phyloP scores from a whole-genome alignment of 768 basidiomycete species.

The Cyclocybe aegerita region DNA sequence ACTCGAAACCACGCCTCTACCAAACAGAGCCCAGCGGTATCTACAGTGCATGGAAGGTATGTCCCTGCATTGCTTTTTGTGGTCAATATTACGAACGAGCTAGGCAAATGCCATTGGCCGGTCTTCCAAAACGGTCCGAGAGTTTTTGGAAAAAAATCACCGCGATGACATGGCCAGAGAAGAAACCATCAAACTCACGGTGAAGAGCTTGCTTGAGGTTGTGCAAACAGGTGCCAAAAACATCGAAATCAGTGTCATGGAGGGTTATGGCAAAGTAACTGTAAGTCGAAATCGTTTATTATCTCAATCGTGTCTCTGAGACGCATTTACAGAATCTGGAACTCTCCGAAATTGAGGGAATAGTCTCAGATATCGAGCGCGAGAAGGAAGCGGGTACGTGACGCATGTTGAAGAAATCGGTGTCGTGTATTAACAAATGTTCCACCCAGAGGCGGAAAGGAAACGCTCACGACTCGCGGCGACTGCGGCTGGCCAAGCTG shows the following conservation, averaged over 20 bases:
- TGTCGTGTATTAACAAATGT: not conserved
- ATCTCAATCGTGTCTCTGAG: not conserved
- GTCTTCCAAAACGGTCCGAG: slow-evolving; percentile 96
- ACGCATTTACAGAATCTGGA: slow-evolving; percentile 68
- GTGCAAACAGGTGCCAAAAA: slow-evolving; percentile 99
- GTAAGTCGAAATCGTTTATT: slow-evolving; percentile 41
- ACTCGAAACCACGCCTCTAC: slow-evolving; percentile 84
- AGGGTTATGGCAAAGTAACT: slow-evolving; percentile 89
- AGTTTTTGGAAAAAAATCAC: slow-evolving; percentile 98
- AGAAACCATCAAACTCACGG: slow-evolving; percentile 90
- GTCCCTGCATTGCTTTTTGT: not conserved
- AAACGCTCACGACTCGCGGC: slow-evolving; percentile 90
- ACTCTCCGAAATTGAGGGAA: slow-evolving; percentile 83
- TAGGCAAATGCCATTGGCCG: slow-evolving; percentile 98
- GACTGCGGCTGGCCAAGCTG: slow-evolving; percentile 88
- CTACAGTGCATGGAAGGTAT: slow-evolving; percentile 97
- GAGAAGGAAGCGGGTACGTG: slow-evolving; percentile 92
- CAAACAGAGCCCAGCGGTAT: slow-evolving; percentile 98
- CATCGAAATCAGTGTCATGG: slow-evolving; percentile 98
- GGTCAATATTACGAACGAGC: not conserved
- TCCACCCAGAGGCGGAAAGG: slow-evolving; percentile 80
- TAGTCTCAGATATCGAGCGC: slow-evolving; percentile 90
- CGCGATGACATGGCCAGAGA: slow-evolving; percentile 87
- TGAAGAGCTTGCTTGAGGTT: slow-evolving; percentile 95
- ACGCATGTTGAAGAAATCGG: not conserved